Base-by-base conservation (phyloP, 2,329 filamentous ascomycete genomes). In the Fusarium dimerum region DNA sequence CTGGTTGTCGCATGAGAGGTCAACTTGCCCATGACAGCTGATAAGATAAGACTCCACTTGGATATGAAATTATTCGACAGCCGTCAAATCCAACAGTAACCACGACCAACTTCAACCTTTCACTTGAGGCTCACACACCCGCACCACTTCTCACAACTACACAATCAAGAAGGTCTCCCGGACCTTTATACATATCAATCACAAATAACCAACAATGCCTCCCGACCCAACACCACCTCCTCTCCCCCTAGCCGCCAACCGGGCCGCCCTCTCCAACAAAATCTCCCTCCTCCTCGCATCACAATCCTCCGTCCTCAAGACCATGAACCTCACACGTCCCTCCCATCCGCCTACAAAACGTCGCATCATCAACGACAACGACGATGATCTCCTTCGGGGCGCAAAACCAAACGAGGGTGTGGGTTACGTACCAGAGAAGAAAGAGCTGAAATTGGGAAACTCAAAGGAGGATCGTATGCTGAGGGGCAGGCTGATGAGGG, bases 231-330 rank as follows among this genome's bases (percentile, higher is more conserved):
- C 63, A 18, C 57, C 62, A 2, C 60, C 62, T 47, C 60, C 62
- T 47, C 68, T 72, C 44, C 73, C 74, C 44, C 63, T 71, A 44
- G 71, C 72, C 20, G 59, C 70, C 50, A 65, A 76, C 62, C 68
- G 66, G 65, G 69, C 69, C 57, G 65, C 71, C 50, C 60, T 75
- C 45, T 65, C 72, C 54, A 78, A 78, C 69, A 68, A 68, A 53
- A 72, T 78, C 51, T 70, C 73, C 51, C 68, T 78, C 47, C 65
- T 71, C 59, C 57, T 73, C 39, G 60, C 74, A 47, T 66, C 68
- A 10, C 70, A 69, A 51, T 60, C 68, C 5, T 65, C 65, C 29
- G 61, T 75, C 50, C 66, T 74, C 17, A 60, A 65, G 17, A 65
- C 63, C 20, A 66, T 68, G 55, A 65, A 62, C 36, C 62, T 67